These are phyloP conservation scores for Pythium volutum DNA, from an alignment of 352 stramenopile genomes.

Conservation along the genomic window DNA sequence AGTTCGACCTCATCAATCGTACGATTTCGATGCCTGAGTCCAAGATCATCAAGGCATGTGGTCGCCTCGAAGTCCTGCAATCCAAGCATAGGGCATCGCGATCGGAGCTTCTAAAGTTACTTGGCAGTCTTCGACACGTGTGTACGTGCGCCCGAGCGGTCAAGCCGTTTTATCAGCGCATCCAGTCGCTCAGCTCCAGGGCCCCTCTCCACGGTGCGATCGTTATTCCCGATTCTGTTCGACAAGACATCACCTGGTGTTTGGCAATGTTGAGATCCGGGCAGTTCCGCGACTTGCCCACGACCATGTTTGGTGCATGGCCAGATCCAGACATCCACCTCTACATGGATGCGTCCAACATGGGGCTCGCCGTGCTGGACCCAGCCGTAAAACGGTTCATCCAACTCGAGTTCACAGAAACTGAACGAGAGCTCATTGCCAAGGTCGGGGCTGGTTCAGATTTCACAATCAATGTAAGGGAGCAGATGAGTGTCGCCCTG, in stretches of 20 bases:
- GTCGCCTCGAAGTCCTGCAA: background rate
- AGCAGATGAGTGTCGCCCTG: slow-evolving; percentile 28
- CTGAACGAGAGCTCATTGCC: background rate
- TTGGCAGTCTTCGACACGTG: slow-evolving; percentile 28
- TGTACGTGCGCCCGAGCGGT: slow-evolving; percentile 8
- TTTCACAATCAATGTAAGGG: slow-evolving; percentile 35
- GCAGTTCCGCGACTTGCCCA: slow-evolving; percentile 2
- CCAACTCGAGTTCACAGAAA: slow-evolving; percentile 1
- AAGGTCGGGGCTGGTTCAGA: too few species aligned
- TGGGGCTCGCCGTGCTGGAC: slow-evolving; percentile 9
- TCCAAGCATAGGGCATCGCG: background rate
- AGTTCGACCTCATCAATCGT: background rate
- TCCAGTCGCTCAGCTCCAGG: too few species aligned
- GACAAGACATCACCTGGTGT: too few species aligned
- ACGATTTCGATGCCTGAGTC: slow-evolving; percentile 12
- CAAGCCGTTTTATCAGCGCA: slow-evolving; percentile 11
- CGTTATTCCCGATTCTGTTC: background rate
- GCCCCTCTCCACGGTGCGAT: background rate
- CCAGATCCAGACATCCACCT: slow-evolving; percentile 5
- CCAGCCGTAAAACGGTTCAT: background rate
- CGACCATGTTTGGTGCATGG: background rate
- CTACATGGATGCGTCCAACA: slow-evolving; percentile 15
- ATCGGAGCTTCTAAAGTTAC: slow-evolving; percentile 17
- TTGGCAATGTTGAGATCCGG: background rate
- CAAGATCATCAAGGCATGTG: slow-evolving; percentile 19